phyloP scores from a whole-genome alignment of 257 asterid species.

The Lycium barbarum region DNA sequence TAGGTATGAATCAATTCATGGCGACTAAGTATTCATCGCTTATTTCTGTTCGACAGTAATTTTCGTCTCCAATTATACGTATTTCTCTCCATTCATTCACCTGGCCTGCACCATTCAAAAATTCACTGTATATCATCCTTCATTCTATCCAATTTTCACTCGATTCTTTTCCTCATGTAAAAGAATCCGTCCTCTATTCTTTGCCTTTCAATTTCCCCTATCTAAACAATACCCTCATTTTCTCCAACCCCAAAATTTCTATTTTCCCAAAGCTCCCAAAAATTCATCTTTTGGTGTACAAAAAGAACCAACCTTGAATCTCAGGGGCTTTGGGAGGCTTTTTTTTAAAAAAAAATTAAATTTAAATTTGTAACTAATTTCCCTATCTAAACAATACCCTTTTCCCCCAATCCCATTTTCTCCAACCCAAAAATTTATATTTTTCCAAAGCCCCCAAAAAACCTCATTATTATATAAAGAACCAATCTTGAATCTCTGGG shows the following conservation, averaged over 20 bases:
- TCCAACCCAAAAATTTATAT: constrained; percentile 17
- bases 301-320: too few species aligned
- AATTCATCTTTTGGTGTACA: too few species aligned
- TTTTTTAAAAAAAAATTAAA: too few species aligned
- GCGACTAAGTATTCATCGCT: not conserved
- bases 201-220: not conserved
- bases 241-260: too few species aligned
- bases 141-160: constrained; percentile 31
- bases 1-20: too few species aligned
- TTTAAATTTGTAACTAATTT: not conserved
- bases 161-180: constrained; percentile 54
- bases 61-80: constrained; percentile 37
- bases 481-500: constrained; percentile 59
- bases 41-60: not conserved
- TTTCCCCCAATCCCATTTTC: constrained; percentile 26
- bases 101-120: constrained; percentile 11
- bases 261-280: too few species aligned
- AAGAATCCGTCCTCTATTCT: constrained; percentile 34
- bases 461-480: constrained; percentile 3
- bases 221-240: too few species aligned
- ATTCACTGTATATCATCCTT: constrained; percentile 31
- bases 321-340: too few species aligned
- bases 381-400: constrained; percentile 25
- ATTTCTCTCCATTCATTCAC: constrained; percentile 26
- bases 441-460: constrained; percentile 6